phyloP scores from a whole-genome alignment of 306 rosid species.

The Rosa lucieae region DNA sequence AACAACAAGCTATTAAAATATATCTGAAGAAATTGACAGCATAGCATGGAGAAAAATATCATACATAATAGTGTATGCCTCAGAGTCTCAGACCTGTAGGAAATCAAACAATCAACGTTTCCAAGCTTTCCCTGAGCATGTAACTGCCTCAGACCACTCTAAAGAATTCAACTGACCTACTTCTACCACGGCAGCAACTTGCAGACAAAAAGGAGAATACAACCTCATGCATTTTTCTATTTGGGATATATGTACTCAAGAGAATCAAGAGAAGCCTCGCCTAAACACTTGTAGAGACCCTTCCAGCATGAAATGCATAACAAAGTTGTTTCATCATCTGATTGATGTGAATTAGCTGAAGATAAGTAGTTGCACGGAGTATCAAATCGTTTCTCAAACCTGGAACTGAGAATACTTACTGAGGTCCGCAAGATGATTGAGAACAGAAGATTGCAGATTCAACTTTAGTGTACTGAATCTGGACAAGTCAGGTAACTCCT shows the following conservation, averaged over 20 bases:
- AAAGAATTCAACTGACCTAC: constrained; percentile 30
- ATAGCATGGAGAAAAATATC: neutral
- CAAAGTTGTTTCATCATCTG: constrained; percentile 41
- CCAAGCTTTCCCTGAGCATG: constrained; percentile 80
- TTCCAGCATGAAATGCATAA: constrained; percentile 80
- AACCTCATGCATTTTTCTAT: constrained; percentile 74
- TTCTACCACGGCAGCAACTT: constrained; percentile 19
- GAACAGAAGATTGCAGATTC: constrained; percentile 67
- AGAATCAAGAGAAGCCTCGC: constrained; percentile 63
- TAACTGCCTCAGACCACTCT: constrained; percentile 77
- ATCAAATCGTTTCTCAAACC: constrained; percentile 66
- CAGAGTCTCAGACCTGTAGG: constrained; percentile 49
- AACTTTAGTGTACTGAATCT: constrained; percentile 73
- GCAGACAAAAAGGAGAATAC: constrained; percentile 69
- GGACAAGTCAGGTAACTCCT: constrained; percentile 78
- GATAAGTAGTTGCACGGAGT: constrained; percentile 48
- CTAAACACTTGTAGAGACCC: constrained; percentile 72
- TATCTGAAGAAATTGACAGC: neutral
- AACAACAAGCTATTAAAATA: neutral
- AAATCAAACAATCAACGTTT: constrained; percentile 65
- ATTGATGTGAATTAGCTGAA: constrained; percentile 29
- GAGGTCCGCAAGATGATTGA: constrained; percentile 72
- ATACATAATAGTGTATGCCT: too few species aligned
- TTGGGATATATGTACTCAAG: constrained; percentile 51
- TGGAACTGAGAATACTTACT: constrained; percentile 72